Evolutionary conservation across 371 early-diverging fungal genomes (phyloP).

Genomic region (Dinochytrium kinnereticum): DNA sequence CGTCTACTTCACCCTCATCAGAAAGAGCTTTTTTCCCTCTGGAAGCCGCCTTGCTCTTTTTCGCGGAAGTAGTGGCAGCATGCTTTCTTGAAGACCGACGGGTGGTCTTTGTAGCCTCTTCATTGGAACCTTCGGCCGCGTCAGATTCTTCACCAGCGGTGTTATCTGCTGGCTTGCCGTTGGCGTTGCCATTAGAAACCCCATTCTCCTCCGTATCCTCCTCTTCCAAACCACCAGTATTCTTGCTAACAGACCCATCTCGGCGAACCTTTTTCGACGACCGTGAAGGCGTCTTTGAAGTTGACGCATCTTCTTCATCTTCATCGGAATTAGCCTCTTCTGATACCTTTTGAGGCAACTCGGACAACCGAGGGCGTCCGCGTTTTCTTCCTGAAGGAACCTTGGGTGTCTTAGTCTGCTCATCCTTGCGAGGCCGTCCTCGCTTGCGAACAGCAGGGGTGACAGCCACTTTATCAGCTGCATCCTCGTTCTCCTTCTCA

Average conservation of each 20-base stretch:
- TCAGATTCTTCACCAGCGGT: too few relatives aligned
- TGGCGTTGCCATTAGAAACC: too few relatives aligned
- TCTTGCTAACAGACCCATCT: neutral
- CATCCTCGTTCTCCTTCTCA: neutral
- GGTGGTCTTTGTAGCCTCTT: too few relatives aligned
- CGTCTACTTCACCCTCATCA: too few relatives aligned
- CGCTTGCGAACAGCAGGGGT: neutral
- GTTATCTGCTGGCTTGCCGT: too few relatives aligned
- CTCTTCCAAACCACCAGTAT: slow-evolving; percentile 35
- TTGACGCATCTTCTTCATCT: neutral
- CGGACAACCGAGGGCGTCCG: slow-evolving; percentile 1
- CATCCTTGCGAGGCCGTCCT: slow-evolving; percentile 36
- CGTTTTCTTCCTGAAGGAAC: slow-evolving; percentile 4
- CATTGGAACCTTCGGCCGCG: too few relatives aligned
- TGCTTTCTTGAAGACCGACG: too few relatives aligned
- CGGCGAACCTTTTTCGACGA: neutral
- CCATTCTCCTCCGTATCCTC: slow-evolving; percentile 41
- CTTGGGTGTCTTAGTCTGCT: slow-evolving; percentile 1
- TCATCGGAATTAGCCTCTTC: too few relatives aligned
- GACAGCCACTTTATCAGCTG: neutral
- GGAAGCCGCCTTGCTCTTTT: too few relatives aligned
- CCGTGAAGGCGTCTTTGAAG: neutral
- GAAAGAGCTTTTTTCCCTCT: too few relatives aligned
- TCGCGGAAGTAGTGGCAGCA: too few relatives aligned
- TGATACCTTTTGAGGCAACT: neutral